Evolutionary conservation across 306 rosid genomes (phyloP), one percentile per base, ranked within the genome.

Genomic region (Quercus mongolica): DNA sequence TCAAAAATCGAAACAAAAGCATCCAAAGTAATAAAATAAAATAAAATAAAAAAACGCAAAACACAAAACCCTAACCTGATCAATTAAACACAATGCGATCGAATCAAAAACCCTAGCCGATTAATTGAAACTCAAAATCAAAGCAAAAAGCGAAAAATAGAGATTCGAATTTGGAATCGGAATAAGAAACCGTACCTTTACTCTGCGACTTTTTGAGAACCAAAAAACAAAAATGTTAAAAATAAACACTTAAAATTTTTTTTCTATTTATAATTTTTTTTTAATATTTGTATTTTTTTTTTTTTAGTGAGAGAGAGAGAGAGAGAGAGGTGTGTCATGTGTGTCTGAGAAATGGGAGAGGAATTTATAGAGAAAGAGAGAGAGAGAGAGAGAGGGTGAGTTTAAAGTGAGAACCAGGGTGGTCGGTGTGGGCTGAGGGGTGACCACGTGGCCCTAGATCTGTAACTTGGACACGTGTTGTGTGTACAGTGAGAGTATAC

Each of bases 161-260:
- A 20, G 49, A 19, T 18, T 33, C n/a, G 12, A 5, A 14, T 17
- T 41, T 11, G 9, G 19, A 56, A 6, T 57, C 11, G 12, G 52
- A 20, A 20, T 20, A 58, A 30, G 61, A 56, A 76, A 65, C 59
- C 38, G 61, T 46, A 84, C 84, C 79, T 76, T 72, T 17, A 18
- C 59, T 26, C 61, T 11, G 75, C 20, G 46, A 46, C 25, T 31
- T 7, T 41, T 33, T 41, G 1, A 38, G 65, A 61, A 31, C 25
- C 26, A 52, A 71, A 52, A 71, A 31, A 18, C 46, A 41, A 2
- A 41, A 41, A 41, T 41, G 46, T 41, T 41, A 13, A 67, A 6
- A 17, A 21, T 1, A 17, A 18, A 19, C 35, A 7, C 51, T 17
- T 6, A 33, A 33, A 31, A 17, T 0, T 15, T 21, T 62, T 3